phyloP scores from a whole-genome alignment of 129 eudicot genomes.

The Centella asiatica region DNA sequence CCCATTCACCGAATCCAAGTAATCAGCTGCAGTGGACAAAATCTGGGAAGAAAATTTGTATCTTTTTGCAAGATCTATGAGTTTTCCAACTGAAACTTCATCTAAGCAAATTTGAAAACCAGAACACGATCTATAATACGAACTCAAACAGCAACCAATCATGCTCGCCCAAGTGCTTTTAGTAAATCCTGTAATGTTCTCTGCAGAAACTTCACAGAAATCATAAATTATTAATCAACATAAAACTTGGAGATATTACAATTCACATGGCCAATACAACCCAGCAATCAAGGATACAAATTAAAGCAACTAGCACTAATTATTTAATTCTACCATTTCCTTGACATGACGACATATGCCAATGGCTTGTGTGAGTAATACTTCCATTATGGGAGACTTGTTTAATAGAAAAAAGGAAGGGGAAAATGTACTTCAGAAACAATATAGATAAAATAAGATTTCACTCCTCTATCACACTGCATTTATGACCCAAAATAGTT shows the following conservation, averaged over 20 bases:
- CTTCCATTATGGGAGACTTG: no score
- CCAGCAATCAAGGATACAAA: not conserved
- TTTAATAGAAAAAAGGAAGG: no score
- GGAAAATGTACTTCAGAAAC: no score
- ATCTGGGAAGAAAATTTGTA: conserved; percentile 57
- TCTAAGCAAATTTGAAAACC: conserved; percentile 16
- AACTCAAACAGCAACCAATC: conserved; percentile 65
- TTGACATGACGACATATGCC: not conserved
- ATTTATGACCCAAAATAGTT: no score
- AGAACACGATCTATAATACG: conserved; percentile 36
- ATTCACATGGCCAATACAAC: not conserved
- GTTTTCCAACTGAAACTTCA: conserved; percentile 33
- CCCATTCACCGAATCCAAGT: conserved; percentile 54
- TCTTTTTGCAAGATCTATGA: conserved; percentile 49
- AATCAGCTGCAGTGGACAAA: conserved; percentile 67
- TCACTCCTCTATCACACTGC: no score
- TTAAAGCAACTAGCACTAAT: not conserved
- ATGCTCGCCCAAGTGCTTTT: conserved; percentile 52
- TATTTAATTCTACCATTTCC: not conserved
- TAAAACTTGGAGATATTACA: conserved; percentile 1
- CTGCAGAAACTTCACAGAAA: conserved; percentile 19
- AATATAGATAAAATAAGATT: no score
- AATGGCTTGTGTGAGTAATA: not conserved
- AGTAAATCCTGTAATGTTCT: conserved; percentile 25
- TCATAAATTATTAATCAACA: conserved; percentile 14